Conservation (phyloP, 2,329 filamentous ascomycete genomes). For the Pestalotiopsis sp. region DNA sequence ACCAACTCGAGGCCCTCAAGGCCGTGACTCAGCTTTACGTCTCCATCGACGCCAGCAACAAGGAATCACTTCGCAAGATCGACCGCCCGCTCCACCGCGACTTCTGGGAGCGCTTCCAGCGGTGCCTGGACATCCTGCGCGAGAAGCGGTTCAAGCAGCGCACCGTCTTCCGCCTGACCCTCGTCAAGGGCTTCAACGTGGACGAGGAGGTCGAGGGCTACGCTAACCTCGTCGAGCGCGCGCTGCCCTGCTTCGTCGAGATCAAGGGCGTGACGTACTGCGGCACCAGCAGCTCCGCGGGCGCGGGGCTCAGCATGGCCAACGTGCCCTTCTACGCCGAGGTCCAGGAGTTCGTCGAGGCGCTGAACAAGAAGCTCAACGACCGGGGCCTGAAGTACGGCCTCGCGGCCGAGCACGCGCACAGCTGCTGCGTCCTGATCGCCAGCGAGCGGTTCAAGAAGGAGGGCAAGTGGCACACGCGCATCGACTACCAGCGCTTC, state of each 20-base stretch:
- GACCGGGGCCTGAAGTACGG: constrained; percentile 78
- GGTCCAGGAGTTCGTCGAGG: constrained; percentile 78
- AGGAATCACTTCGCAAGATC: constrained; percentile 83
- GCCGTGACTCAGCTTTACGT: constrained; percentile 96
- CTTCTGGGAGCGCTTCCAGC: constrained; percentile 95
- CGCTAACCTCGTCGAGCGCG: constrained; percentile 82
- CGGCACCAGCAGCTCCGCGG: constrained; percentile 82
- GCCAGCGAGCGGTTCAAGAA: constrained; percentile 80
- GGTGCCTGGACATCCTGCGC: constrained; percentile 85
- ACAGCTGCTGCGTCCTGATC: constrained; percentile 89
- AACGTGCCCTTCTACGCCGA: constrained; percentile 97
- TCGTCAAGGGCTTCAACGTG: constrained; percentile 98
- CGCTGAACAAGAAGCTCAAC: constrained; percentile 69
- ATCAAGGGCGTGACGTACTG: constrained; percentile 98
- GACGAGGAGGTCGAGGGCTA: constrained; percentile 92
- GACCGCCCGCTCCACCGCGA: constrained; percentile 91
- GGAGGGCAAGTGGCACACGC: constrained; percentile 82
- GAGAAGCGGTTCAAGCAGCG: constrained; percentile 83
- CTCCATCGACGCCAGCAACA: constrained; percentile 91
- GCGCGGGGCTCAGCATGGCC: constrained; percentile 90
- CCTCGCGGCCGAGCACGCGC: constrained; percentile 91
- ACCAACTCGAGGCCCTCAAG: constrained; percentile 78
- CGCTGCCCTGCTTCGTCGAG: constrained; percentile 89
- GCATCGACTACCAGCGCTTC: constrained; percentile 88
- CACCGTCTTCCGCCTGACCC: constrained; percentile 90